Evolutionary conservation across 805 yeast species (phyloP), one percentile per base, ranked within the genome.

Genomic region (Pichia heedii): DNA sequence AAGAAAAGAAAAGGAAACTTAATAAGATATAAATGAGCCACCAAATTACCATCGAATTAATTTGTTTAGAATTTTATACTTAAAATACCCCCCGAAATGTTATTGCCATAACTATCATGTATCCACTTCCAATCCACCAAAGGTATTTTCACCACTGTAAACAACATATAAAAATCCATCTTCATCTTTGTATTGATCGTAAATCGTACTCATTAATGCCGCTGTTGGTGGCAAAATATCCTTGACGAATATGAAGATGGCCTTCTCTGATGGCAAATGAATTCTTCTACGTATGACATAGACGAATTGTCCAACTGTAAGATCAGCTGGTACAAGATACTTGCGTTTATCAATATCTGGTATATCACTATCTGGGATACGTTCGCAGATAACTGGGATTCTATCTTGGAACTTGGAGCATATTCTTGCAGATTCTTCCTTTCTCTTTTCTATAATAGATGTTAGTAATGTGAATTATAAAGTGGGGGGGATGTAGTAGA

Each of bases 191-290:
- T 93, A 96, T 65, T 93, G 97, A 57, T 89, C 95, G 61, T 93
- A 93, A 51, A 93, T 84, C 21, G 93, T 76, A 55, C 95, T 83
- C 93, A 93, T 87, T 53, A 93, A 75, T 16, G 97, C 95, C 19
- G 97, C 97, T 3, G 98, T 93, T 38, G 97, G 97, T 11, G 98
- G 98, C 54, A 93, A 74, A 45, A 93, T 88, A 63, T 93, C 98
- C 61, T 93, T 90, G 51, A 93, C 96, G 63, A 93, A 93, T 53
- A 93, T 88, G 66, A 93, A 93, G 52, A 93, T 90, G 36, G 98
- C 98, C 80, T 90, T 89, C 65, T 93, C 98, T 24, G 96, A 84
- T 39, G 96, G 96, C 50, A 93, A 75, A 71, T 84, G 84, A 65
- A 93, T 89, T 64, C 98, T 82, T 69, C 90, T 89, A 67, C 98